Evolutionary conservation across 805 yeast genomes (phyloP).

Genomic region (Isabelozyma heimii): DNA sequence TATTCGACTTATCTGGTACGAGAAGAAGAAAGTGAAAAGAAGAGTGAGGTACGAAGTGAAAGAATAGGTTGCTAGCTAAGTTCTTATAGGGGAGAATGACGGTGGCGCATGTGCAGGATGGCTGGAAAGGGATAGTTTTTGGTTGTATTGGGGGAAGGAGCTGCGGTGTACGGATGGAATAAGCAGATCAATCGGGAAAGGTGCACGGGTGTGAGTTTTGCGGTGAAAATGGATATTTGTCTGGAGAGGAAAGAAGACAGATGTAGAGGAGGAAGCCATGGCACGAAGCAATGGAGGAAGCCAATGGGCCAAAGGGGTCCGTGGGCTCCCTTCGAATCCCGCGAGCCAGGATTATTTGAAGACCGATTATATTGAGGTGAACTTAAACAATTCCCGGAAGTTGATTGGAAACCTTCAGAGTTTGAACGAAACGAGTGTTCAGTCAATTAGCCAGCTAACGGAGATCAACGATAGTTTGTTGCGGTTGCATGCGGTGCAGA

Average conservation of each 20-base stretch:
- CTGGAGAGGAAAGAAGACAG: no score
- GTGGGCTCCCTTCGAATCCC: slow-evolving; percentile 35
- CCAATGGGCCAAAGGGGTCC: slow-evolving; percentile 22
- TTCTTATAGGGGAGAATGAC: background rate
- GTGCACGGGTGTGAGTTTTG: no score
- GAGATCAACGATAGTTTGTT: slow-evolving; percentile 14
- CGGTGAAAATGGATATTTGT: no score
- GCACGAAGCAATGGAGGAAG: background rate
- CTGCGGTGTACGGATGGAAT: no score
- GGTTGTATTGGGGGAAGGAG: background rate
- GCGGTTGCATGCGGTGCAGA: slow-evolving; percentile 14
- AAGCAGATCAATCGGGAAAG: no score
- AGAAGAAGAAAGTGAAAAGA: background rate
- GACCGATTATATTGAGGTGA: slow-evolving; percentile 35
- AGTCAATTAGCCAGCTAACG: slow-evolving; percentile 1
- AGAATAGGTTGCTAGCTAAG: background rate
- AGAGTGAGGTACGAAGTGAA: background rate
- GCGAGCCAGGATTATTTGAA: slow-evolving; percentile 29
- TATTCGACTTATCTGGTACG: slow-evolving; percentile 6
- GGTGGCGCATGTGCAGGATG: background rate
- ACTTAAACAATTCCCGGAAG: slow-evolving; percentile 35
- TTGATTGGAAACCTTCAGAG: slow-evolving; percentile 20
- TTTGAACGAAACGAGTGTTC: slow-evolving; percentile 7
- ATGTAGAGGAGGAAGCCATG: no score
- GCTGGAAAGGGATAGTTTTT: background rate